These are phyloP conservation scores for Colletotrichum filicis DNA, from an alignment of 2,329 filamentous ascomycete species.

Conservation along the genomic window DNA sequence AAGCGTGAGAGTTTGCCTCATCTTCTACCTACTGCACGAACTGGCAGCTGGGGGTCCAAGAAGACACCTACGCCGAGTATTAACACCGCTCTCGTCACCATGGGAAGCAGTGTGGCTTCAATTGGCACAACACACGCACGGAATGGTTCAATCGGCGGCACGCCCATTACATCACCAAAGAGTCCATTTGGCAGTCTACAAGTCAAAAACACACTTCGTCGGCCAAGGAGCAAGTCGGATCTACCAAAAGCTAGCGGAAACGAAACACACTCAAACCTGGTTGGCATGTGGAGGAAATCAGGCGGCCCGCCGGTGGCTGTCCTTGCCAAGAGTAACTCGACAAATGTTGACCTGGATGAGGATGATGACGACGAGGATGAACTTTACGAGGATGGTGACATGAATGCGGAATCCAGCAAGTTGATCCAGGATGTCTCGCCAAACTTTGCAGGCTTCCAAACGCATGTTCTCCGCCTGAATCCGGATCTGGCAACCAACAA, in stretches of 20 bases:
- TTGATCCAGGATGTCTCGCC: slow-evolving; percentile 76
- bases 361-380: slow-evolving; percentile 73
- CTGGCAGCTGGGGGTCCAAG: slow-evolving; percentile 59
- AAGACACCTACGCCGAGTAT: slow-evolving; percentile 66
- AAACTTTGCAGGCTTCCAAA: slow-evolving; percentile 79
- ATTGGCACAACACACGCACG: slow-evolving; percentile 67
- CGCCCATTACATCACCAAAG: slow-evolving; percentile 64
- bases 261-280: slow-evolving; percentile 50
- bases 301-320: slow-evolving; percentile 66
- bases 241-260: slow-evolving; percentile 52
- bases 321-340: slow-evolving; percentile 48
- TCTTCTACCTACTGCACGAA: slow-evolving; percentile 62
- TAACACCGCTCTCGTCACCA: slow-evolving; percentile 67
- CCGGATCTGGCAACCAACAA: slow-evolving; percentile 70
- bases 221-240: slow-evolving; percentile 67
- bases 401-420: slow-evolving; percentile 71
- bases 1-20: slow-evolving; percentile 55
- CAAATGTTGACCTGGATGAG: slow-evolving; percentile 45
- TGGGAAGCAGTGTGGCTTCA: slow-evolving; percentile 65
- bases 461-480: slow-evolving; percentile 79
- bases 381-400: slow-evolving; percentile 65
- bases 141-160: slow-evolving; percentile 69
- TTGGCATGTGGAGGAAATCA: slow-evolving; percentile 61
- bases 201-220: slow-evolving; percentile 61
- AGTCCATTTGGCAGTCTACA: slow-evolving; percentile 57